Evolutionary conservation across 805 yeast species (phyloP).

Genomic region (Starmerella stellata): DNA sequence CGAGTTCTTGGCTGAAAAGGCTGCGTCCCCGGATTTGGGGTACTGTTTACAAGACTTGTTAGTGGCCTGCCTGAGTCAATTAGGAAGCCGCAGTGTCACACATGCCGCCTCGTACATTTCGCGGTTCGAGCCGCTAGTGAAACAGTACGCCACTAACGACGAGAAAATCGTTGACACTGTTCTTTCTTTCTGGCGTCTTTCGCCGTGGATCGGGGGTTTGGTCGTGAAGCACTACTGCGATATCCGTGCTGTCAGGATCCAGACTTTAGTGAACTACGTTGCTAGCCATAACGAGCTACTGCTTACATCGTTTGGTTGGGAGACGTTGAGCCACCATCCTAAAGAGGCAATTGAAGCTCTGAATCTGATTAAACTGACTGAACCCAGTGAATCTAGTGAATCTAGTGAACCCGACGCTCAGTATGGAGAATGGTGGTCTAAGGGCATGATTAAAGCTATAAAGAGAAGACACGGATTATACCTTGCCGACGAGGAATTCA

Average conservation of each 20-base stretch:
- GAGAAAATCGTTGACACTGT: conserved; percentile 37
- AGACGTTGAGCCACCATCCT: conserved; percentile 10
- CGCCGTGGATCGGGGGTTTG: conserved; percentile 46
- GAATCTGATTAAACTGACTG: neutral
- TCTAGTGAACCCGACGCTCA: no score
- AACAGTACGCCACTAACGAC: conserved; percentile 15
- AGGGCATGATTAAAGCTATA: neutral
- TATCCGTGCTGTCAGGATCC: conserved; percentile 28
- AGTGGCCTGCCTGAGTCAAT: conserved; percentile 54
- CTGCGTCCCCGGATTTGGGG: conserved; percentile 20
- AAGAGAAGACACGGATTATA: neutral
- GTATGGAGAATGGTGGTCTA: conserved; percentile 17
- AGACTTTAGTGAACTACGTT: conserved; percentile 29
- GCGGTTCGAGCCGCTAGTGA: conserved; percentile 26
- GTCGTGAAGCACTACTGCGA: conserved; percentile 36
- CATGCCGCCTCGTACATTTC: conserved; percentile 44
- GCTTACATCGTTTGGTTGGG: conserved; percentile 20
- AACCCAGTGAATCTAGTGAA: no score
- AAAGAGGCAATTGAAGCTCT: conserved; percentile 6
- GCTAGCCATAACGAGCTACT: conserved; percentile 21
- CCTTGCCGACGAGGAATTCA: neutral
- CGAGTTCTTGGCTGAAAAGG: conserved; percentile 15
- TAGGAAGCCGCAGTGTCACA: conserved; percentile 77
- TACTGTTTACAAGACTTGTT: no score
- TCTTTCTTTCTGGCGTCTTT: conserved; percentile 44